These are phyloP conservation scores for Entophlyctis helioformis DNA, from an alignment of 192 early-diverging fungal species.

Conservation along the genomic window DNA sequence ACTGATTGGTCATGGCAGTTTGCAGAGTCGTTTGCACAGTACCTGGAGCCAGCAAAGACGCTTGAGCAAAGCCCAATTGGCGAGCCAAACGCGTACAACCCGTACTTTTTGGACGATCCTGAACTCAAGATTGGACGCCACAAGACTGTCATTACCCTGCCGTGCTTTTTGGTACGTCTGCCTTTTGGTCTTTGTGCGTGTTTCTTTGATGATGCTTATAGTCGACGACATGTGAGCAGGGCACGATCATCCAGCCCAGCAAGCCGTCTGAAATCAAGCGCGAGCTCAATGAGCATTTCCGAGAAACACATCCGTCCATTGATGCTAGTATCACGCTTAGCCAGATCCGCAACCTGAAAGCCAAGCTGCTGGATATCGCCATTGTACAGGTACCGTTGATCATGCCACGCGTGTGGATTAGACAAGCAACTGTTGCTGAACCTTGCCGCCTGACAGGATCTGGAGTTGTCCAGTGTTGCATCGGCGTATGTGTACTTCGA, in stretches of 20 bases:
- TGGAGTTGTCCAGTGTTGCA: constrained; percentile 84
- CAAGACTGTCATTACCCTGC: constrained; percentile 65
- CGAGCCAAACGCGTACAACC: too few relatives aligned
- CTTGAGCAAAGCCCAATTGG: too few relatives aligned
- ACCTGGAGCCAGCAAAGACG: too few relatives aligned
- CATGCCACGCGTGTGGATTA: too few relatives aligned
- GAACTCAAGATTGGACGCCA: constrained; percentile 68
- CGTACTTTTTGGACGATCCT: constrained; percentile 77
- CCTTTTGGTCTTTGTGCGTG: too few relatives aligned
- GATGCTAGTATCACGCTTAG: constrained; percentile 70
- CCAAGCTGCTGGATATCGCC: constrained; percentile 48
- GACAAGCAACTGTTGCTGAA: too few relatives aligned
- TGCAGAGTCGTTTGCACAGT: too few relatives aligned
- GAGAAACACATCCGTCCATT: constrained; percentile 67
- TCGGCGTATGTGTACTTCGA: constrained; percentile 90
- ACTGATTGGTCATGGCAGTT: too few relatives aligned
- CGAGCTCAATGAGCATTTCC: constrained; percentile 80
- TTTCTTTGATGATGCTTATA: background rate
- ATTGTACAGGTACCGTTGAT: constrained; percentile 21
- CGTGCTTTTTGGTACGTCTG: constrained; percentile 63
- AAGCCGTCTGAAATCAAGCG: constrained; percentile 71
- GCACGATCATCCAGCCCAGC: constrained; percentile 72
- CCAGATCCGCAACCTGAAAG: constrained; percentile 77
- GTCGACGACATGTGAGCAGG: constrained; percentile 20
- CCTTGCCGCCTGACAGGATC: too few relatives aligned